phyloP scores from a whole-genome alignment of 1,284 basidiomycete species.

The Malassezia obtusa region DNA sequence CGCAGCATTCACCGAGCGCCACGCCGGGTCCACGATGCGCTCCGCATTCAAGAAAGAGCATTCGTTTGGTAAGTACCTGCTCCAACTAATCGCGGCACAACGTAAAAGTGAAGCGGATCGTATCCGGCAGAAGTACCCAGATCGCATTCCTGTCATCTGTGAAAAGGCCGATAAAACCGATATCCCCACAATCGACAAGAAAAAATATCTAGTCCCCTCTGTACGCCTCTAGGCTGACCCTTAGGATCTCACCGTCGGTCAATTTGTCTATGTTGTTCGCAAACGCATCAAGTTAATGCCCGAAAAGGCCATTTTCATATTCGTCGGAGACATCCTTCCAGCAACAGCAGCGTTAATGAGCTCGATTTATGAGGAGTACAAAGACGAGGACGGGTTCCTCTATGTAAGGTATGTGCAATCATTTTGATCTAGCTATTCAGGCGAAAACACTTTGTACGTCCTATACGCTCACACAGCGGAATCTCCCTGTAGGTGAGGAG shows the following conservation, averaged over 20 bases:
- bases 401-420: conserved; percentile 21
- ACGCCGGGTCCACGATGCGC: conserved; percentile 56
- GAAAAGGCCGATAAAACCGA: conserved; percentile 99
- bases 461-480: neutral
- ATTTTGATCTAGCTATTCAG: conserved; percentile 29
- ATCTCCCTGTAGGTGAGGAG: too few relatives aligned
- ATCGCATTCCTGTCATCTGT: conserved; percentile 98
- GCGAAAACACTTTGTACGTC: conserved; percentile 36
- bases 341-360: conserved; percentile 98
- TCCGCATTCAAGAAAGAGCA: conserved; percentile 99
- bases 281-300: conserved; percentile 99
- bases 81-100: conserved; percentile 62
- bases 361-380: conserved; percentile 96
- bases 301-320: conserved; percentile 68
- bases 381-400: conserved; percentile 46
- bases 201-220: conserved; percentile 98
- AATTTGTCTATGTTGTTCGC: conserved; percentile 99
- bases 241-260: conserved; percentile 79
- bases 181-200: conserved; percentile 99
- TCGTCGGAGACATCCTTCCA: conserved; percentile 80
- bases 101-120: conserved; percentile 92
- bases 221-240: conserved; percentile 7
- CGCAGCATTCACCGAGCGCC: too few relatives aligned
- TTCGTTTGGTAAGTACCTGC: conserved; percentile 70
- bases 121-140: conserved; percentile 94